Evolutionary conservation across 768 basidiomycete species (phyloP), one percentile per base, ranked within the genome.

Genomic region (Rhodocollybia butyracea): DNA sequence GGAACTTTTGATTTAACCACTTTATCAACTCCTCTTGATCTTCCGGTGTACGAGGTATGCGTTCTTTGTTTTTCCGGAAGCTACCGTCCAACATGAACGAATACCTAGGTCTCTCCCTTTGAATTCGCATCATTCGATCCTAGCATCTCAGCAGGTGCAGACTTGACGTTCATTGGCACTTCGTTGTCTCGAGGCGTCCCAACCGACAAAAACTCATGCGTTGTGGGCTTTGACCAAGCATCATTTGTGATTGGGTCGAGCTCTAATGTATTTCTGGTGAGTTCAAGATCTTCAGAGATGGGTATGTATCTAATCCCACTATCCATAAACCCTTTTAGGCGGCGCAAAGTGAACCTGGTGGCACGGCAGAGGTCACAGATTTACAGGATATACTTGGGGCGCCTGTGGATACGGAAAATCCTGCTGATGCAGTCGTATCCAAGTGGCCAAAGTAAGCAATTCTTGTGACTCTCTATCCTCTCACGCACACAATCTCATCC

Each of bases 111-210:
- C 2, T 78, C 78, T 0, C 82, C 83, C n/a, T 66, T 81, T 57
- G 88, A 89, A 63, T 76, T 85, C 43, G 89, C 87, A 3, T 89
- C 88, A 0, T 91, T 79, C 68, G 89, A 92, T 61, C 85, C 88
- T 10, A 76, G 68, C 48, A 71, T 89, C 7, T 84, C 84, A n/a
- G 84, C 88, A 1, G 91, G 88, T 66, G 76, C 80, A 63, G 84
- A 86, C 42, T 71, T 82, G 26, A 70, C 79, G 0, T 83, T 78
- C 59, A 76, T 81, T 5, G 93, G 93, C 5, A 90, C 89, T 0
- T 74, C 76, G 57, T 64, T 92, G 17, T 66, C 68, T 22, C 79
- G 85, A 55, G 89, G 87, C 3, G 63, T 72, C 55, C 77, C 86
- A 0, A 70, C 68, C 11, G 83, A 81, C 57, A 66, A 72, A 5